Evolutionary conservation across 2,329 filamentous ascomycete species (phyloP), one percentile per base, ranked within the genome.

Genomic region (Sarocladium strictum): DNA sequence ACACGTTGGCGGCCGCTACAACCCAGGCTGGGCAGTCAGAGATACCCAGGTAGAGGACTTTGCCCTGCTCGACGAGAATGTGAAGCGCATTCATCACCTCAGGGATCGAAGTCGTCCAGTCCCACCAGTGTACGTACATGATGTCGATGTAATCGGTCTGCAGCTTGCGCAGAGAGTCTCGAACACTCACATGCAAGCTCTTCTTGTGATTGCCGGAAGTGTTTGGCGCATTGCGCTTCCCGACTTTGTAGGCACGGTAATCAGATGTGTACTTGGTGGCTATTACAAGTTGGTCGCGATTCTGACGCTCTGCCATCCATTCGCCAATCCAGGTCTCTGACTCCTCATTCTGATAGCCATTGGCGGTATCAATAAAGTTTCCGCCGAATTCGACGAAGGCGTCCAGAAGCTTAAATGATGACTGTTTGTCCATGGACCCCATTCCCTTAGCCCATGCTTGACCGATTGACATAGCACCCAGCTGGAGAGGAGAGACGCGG

Each of bases 341-440:
- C 58, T 81, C 67, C 54, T 75, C 75, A 54, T 70, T 56, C 58
- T 79, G 72, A 62, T 80, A 80, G 60, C 70, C 71, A 64, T 72
- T 75, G 38, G 74, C 59, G 0, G 79, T 84, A 61, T 84, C 81
- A 60, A 85, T 80, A 65, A 84, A 84, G 66, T 84, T 84, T 5
- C 81, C 81, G 3, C 81, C 81, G 2, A 72, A 68, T 11, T 72
- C 70, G 47, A 71, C 74, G 64, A 75, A 85, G 55, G 72, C 72
- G 58, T 84, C 80, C 1, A 85, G 71, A 24, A 85, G 72, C 35
- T 73, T 71, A 61, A 82, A 81, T 1, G 75, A 68, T n/a, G 69
- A 63, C 43, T 78, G 74, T 62, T 83, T 81, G 65, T 67, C 67
- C 68, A 76, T 78, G 54, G 71, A 71, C 26, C 78, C 77, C 67